A percentile compares a stretch with the other conserved stretches of the same genome.
Conservation (phyloP, 345 rosid species). For the Citrus sp. region DNA sequence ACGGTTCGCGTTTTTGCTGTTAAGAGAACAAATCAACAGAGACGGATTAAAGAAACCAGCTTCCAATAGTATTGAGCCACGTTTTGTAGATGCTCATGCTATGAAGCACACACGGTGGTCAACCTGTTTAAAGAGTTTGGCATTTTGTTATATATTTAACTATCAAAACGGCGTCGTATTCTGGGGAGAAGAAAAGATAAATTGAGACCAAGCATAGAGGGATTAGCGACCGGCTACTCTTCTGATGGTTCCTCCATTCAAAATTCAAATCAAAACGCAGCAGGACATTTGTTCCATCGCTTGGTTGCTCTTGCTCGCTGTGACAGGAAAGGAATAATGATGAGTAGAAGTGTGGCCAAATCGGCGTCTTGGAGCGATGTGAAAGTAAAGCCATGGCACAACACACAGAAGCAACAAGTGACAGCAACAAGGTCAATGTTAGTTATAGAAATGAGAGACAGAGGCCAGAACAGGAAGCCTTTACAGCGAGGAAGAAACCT, state of each 20-base stretch:
- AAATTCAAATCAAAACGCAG: background rate
- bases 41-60: background rate
- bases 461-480: slow-evolving; percentile 73
- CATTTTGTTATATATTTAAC: accelerated
- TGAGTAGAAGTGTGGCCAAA: background rate
- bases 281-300: background rate
- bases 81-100: background rate
- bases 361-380: slow-evolving; percentile 3
- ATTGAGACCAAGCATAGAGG: too few species aligned
- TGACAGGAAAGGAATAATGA: background rate
- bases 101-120: too few species aligned
- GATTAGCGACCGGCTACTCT: too few species aligned
- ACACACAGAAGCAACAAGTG: background rate
- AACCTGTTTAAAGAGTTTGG: too few species aligned
- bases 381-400: background rate
- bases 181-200: too few species aligned
- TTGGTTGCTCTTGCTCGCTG: background rate
- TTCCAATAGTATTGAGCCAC: background rate
- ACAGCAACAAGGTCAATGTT: background rate
- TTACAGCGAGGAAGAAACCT: slow-evolving; percentile 75
- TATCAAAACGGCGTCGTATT: too few species aligned
- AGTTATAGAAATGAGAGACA: slow-evolving; percentile 51
- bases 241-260: too few species aligned
- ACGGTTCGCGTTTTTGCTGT: background rate
- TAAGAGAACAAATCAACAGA: background rate